Percentiles rank a stretch among this genome's conserved stretches.
Evolutionary conservation across 192 early-diverging fungal species (phyloP).

Genomic region (Linderina pennispora): DNA sequence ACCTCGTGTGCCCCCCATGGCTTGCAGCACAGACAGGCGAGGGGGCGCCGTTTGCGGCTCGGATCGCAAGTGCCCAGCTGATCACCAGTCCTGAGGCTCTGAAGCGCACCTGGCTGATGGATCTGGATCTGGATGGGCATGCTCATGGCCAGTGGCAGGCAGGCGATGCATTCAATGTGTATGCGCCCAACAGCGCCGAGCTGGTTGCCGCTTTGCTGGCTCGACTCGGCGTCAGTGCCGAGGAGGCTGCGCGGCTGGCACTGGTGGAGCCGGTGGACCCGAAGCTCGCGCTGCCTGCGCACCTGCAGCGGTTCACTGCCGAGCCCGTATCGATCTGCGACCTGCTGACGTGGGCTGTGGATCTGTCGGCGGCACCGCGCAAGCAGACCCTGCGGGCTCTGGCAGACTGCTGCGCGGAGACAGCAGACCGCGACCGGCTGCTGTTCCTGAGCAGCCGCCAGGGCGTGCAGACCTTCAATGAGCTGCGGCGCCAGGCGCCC

Average conservation of each 20-base stretch:
- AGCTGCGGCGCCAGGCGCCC: constrained; percentile 60
- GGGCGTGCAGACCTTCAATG: constrained; percentile 59
- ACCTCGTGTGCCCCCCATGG: constrained; percentile 26
- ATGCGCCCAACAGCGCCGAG: constrained; percentile 73
- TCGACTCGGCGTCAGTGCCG: constrained; percentile 48
- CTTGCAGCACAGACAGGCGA: constrained; percentile 1
- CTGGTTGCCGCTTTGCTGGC: constrained; percentile 63
- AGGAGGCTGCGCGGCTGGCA: constrained; percentile 12
- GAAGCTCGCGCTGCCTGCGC: constrained; percentile 30
- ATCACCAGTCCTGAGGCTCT: constrained; percentile 61
- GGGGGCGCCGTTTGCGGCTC: constrained; percentile 42
- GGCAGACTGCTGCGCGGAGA: constrained; percentile 70
- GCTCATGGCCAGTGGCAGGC: constrained; percentile 14
- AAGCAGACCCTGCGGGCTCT: constrained; percentile 79
- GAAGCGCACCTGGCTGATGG: constrained; percentile 64
- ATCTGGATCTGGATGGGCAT: constrained; percentile 44
- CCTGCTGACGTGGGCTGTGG: constrained; percentile 68
- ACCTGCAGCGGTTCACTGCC: constrained; percentile 13
- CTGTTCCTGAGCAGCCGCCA: constrained; percentile 77
- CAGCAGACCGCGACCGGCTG: constrained; percentile 65
- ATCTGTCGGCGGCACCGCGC: constrained; percentile 65
- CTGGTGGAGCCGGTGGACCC: constrained; percentile 25
- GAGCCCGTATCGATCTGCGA: constrained; percentile 48
- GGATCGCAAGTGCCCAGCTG: constrained; percentile 48
- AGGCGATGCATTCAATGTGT: constrained; percentile 79